phyloP scores from a whole-genome alignment of 2,329 filamentous ascomycete species.

The Podosphaera aphanis region DNA sequence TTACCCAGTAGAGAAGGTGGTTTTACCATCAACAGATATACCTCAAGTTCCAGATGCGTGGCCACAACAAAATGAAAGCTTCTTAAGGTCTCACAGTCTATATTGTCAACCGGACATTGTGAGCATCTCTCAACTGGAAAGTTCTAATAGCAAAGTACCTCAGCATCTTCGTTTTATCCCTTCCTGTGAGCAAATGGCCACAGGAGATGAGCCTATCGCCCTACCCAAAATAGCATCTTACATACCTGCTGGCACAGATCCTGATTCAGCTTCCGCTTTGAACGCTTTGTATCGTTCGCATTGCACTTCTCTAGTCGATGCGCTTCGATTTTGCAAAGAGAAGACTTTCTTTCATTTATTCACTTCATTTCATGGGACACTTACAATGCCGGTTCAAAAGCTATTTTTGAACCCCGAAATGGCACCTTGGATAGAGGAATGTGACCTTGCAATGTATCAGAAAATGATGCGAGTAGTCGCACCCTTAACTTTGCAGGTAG shows the following conservation, averaged over 20 bases:
- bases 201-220: slow-evolving; percentile 45
- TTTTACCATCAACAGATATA: slow-evolving; percentile 20
- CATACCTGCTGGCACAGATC: slow-evolving; percentile 59
- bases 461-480: slow-evolving; percentile 87
- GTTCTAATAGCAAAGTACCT: slow-evolving; percentile 31
- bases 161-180: slow-evolving; percentile 37
- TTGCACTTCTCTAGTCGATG: slow-evolving; percentile 85
- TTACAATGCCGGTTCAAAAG: slow-evolving; percentile 92
- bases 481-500: slow-evolving; percentile 71
- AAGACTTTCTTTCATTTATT: slow-evolving; percentile 92
- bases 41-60: slow-evolving; percentile 15
- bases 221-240: slow-evolving; percentile 75
- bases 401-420: slow-evolving; percentile 61
- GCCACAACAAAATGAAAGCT: slow-evolving; percentile 12
- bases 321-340: slow-evolving; percentile 86
- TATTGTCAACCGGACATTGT: slow-evolving; percentile 35
- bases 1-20: slow-evolving; percentile 15
- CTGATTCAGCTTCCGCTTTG: slow-evolving; percentile 66
- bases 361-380: slow-evolving; percentile 81
- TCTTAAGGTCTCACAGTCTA: slow-evolving; percentile 24
- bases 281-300: slow-evolving; percentile 79
- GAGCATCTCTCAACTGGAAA: slow-evolving; percentile 33
- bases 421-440: slow-evolving; percentile 83
- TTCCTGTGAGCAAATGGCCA: slow-evolving; percentile 28
- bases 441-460: slow-evolving; percentile 87